Percentiles rank a stretch among this genome's conserved stretches.
These are phyloP conservation scores for Acacia confusa DNA, from an alignment of 306 rosid species.

Conservation along the genomic window DNA sequence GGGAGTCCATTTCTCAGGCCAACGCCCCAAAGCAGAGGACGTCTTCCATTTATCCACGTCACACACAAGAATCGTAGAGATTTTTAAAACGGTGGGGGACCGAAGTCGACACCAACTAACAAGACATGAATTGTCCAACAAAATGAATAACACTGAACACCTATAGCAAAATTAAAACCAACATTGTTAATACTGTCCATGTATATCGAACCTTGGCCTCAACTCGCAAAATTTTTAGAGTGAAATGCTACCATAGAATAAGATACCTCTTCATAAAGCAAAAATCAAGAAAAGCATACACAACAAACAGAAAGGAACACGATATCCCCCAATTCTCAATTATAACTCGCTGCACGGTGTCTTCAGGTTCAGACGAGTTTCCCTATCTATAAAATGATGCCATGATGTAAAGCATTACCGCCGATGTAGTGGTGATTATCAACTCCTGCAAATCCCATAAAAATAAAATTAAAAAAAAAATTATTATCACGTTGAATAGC, in stretches of 20 bases:
- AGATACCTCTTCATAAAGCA: background rate
- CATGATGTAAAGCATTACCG: slow-evolving; percentile 66
- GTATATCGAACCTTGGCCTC: slow-evolving; percentile 11
- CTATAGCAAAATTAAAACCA: slow-evolving; percentile 6
- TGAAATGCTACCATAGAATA: background rate
- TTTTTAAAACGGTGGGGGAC: background rate
- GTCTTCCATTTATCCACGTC: background rate
- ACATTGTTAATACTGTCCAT: background rate
- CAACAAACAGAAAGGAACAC: background rate
- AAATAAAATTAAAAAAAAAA: background rate
- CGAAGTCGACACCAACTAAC: background rate
- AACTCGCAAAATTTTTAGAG: slow-evolving; percentile 41
- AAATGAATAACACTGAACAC: background rate
- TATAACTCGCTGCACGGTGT: slow-evolving; percentile 28
- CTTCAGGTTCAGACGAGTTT: slow-evolving; percentile 28
- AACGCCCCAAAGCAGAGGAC: background rate
- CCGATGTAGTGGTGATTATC: slow-evolving; percentile 70
- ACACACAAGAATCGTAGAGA: background rate
- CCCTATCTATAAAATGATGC: slow-evolving; percentile 80
- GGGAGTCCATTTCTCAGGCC: background rate
- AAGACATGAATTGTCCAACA: background rate
- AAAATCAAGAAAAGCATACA: background rate
- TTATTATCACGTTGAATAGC: background rate
- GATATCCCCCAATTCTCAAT: background rate
- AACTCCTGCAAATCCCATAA: slow-evolving; percentile 64